These are phyloP conservation scores for Ricinus communis DNA, from an alignment of 345 rosid species.

Conservation along the genomic window DNA sequence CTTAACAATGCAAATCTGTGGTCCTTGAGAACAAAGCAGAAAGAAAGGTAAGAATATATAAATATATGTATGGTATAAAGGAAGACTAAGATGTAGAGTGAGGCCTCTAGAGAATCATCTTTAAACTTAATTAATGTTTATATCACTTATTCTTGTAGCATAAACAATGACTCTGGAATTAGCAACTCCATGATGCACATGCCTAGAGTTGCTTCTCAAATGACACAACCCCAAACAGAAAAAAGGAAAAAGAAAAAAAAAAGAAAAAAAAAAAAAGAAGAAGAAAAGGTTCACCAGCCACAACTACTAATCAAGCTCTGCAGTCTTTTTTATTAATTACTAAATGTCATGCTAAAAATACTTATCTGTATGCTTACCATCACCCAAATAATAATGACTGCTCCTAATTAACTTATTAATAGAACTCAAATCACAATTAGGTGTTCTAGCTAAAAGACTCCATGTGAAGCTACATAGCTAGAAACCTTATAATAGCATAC, in stretches of 20 bases:
- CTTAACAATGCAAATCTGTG: slow-evolving; percentile 26
- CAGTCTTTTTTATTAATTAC: slow-evolving; percentile 27
- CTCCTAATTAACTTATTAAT: neutral
- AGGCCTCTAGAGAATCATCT: slow-evolving; percentile 39
- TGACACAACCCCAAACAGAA: slow-evolving; percentile 17
- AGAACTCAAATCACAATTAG: slow-evolving; percentile 2
- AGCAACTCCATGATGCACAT: slow-evolving; percentile 49
- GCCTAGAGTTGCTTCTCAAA: slow-evolving; percentile 34
- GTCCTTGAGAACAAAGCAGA: slow-evolving; percentile 44
- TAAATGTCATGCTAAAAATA: slow-evolving; percentile 17
- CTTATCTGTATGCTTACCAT: slow-evolving; percentile 5
- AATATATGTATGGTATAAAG: slow-evolving; percentile 22
- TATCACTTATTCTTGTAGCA: slow-evolving; percentile 32
- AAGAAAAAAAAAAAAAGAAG: neutral
- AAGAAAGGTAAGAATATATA: slow-evolving; percentile 24
- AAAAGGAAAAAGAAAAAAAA: too few species aligned
- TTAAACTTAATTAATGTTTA: slow-evolving; percentile 28
- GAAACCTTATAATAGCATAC: slow-evolving; percentile 30
- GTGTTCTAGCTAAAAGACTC: slow-evolving; percentile 34
- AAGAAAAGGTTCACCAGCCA: slow-evolving; percentile 9
- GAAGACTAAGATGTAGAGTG: slow-evolving; percentile 31
- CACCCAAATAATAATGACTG: neutral
- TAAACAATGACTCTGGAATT: slow-evolving; percentile 33
- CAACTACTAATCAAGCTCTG: slow-evolving; percentile 14
- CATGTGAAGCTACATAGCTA: slow-evolving; percentile 33